A percentile compares a stretch with the other conserved stretches of the same genome.
phyloP scores from a whole-genome alignment of 768 basidiomycete species.

The Saitozyma sp. region DNA sequence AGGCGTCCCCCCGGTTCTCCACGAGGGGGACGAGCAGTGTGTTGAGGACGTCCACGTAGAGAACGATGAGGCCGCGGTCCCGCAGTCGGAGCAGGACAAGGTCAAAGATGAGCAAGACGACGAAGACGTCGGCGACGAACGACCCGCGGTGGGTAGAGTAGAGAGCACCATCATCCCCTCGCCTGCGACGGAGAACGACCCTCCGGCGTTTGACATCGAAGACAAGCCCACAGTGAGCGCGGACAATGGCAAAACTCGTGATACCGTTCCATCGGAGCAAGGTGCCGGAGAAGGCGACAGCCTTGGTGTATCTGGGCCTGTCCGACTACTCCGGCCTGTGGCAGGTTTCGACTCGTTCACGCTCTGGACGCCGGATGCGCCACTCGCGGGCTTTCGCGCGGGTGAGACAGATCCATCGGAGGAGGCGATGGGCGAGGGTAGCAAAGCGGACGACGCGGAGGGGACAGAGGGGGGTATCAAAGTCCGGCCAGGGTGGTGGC shows the following conservation, averaged over 20 bases:
- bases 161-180: constrained; percentile 32
- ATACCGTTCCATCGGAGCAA: background rate
- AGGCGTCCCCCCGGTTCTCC: constrained; percentile 8
- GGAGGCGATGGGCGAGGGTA: background rate
- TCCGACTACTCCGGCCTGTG: constrained; percentile 24
- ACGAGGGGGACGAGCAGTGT: constrained; percentile 2
- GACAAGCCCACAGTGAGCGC: background rate
- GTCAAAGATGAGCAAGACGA: constrained; percentile 8
- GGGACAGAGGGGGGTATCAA: constrained; percentile 3
- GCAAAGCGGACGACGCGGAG: background rate
- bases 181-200: constrained; percentile 41
- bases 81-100: background rate
- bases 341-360: constrained; percentile 31
- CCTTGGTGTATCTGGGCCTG: constrained; percentile 10
- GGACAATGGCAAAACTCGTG: background rate
- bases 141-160: background rate
- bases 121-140: constrained; percentile 1
- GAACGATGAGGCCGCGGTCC: background rate
- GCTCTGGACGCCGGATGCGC: constrained; percentile 46
- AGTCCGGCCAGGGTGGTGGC: constrained; percentile 38
- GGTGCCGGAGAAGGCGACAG: background rate
- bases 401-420: constrained; percentile 9
- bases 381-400: constrained; percentile 34
- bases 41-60: constrained; percentile 1
- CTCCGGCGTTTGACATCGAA: constrained; percentile 26